Conservation (phyloP, 179 eudicot species). For the Vitellaria paradoxa region DNA sequence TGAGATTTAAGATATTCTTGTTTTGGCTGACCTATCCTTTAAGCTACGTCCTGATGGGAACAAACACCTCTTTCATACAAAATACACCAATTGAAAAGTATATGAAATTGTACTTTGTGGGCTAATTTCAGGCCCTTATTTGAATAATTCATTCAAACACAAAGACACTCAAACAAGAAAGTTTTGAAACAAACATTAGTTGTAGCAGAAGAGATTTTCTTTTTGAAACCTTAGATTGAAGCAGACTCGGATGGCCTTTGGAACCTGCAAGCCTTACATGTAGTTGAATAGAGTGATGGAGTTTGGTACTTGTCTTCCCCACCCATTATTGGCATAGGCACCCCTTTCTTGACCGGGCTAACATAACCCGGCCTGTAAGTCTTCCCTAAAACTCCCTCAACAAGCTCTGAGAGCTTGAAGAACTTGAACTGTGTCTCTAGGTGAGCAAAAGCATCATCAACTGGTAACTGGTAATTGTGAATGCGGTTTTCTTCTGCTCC, state of each 20-base stretch:
- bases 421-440: constrained; percentile 42
- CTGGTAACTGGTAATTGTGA: constrained; percentile 46
- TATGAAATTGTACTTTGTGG: not conserved
- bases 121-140: not conserved
- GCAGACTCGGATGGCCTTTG: constrained; percentile 20
- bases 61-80: too few species aligned
- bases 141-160: not conserved
- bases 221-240: constrained; percentile 11
- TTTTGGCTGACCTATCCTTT: not conserved
- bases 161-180: not conserved
- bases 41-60: not conserved
- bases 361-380: constrained; percentile 42
- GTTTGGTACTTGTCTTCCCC: constrained; percentile 53
- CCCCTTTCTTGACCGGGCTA: constrained; percentile 42
- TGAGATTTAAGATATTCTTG: too few species aligned
- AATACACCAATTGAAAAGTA: too few species aligned
- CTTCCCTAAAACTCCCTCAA: constrained; percentile 44
- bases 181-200: not conserved
- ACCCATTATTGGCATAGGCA: constrained; percentile 48
- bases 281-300: constrained; percentile 31
- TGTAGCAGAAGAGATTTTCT: not conserved
- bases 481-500: constrained; percentile 31
- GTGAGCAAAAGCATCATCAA: constrained; percentile 46
- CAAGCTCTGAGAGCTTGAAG: constrained; percentile 25
- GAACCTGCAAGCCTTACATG: constrained; percentile 39